phyloP scores from a whole-genome alignment of 768 basidiomycete species.

The Phanerochaete sordida region DNA sequence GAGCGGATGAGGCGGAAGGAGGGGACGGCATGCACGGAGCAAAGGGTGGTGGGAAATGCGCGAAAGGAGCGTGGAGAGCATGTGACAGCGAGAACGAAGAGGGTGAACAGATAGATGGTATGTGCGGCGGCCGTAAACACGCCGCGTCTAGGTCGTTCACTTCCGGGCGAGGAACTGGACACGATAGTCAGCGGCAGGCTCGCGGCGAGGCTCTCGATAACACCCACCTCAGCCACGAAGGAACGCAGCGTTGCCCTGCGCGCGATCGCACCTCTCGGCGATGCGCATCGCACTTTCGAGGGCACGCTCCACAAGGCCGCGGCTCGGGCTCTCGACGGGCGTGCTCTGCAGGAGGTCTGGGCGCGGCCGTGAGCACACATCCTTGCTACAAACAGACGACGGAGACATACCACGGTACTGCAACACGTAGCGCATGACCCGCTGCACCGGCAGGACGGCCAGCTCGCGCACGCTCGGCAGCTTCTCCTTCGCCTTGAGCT shows the following conservation, averaged over 20 bases:
- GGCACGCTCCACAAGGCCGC: conserved; percentile 53
- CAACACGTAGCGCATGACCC: conserved; percentile 60
- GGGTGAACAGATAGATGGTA: not conserved
- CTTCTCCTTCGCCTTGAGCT: not conserved
- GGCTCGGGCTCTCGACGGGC: conserved; percentile 44
- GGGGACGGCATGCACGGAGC: not conserved
- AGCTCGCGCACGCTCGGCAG: conserved; percentile 46
- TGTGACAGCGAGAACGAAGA: not conserved
- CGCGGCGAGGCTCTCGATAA: not conserved
- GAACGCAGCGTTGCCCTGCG: conserved; percentile 53
- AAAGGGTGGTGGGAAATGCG: not conserved
- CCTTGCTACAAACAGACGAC: not conserved
- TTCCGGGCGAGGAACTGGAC: too few species aligned
- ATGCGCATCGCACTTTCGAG: conserved; percentile 55
- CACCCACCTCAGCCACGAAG: conserved; percentile 13
- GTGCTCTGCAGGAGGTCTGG: conserved; percentile 51
- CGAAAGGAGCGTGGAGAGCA: not conserved
- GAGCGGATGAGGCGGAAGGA: not conserved
- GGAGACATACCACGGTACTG: conserved; percentile 50
- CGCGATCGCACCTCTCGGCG: conserved; percentile 56
- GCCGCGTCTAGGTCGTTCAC: not conserved
- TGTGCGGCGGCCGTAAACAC: not conserved
- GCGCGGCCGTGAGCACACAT: not conserved
- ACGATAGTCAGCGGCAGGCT: not conserved
- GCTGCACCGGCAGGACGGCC: conserved; percentile 60